These are phyloP conservation scores for Cytospora piceae DNA, from an alignment of 2,329 filamentous ascomycete species.

Conservation along the genomic window DNA sequence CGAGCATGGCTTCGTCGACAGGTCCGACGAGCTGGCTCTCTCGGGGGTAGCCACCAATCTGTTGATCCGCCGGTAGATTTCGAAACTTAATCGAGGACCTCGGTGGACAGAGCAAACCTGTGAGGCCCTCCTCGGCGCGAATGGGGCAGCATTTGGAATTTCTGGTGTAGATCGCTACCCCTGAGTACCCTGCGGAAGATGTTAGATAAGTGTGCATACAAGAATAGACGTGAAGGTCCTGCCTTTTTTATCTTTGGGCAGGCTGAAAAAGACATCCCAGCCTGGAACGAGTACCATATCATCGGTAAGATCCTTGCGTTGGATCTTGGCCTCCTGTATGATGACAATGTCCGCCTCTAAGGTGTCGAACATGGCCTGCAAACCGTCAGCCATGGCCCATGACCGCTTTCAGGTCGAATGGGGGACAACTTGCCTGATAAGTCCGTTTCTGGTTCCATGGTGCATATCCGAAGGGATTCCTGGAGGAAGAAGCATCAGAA, in stretches of 20 bases:
- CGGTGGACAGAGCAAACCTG: conserved; percentile 76
- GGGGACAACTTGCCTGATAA: conserved; percentile 58
- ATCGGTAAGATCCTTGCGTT: conserved; percentile 86
- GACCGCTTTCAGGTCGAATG: not conserved
- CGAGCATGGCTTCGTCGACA: conserved; percentile 73
- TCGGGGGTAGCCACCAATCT: conserved; percentile 87
- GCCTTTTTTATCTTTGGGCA: conserved; percentile 94
- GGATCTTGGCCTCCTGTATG: conserved; percentile 96
- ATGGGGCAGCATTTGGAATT: conserved; percentile 84
- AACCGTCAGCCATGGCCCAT: conserved; percentile 7
- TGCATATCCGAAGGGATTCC: conserved; percentile 82
- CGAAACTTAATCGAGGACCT: conserved; percentile 72
- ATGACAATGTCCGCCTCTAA: conserved; percentile 91
- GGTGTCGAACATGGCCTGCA: conserved; percentile 87
- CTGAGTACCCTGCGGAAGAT: conserved; percentile 75
- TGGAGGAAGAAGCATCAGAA: conserved; percentile 38
- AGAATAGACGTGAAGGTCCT: conserved; percentile 24
- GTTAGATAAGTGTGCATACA: too few relatives aligned
- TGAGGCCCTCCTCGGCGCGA: conserved; percentile 90
- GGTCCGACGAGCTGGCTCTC: conserved; percentile 64
- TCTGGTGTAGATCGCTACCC: conserved; percentile 93
- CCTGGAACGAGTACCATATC: conserved; percentile 95
- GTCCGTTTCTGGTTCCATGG: conserved; percentile 76
- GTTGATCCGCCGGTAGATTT: conserved; percentile 71
- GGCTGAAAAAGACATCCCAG: conserved; percentile 95